Base-by-base conservation (phyloP, 257 asterid genomes). In the Nicotiana obtusifolia region DNA sequence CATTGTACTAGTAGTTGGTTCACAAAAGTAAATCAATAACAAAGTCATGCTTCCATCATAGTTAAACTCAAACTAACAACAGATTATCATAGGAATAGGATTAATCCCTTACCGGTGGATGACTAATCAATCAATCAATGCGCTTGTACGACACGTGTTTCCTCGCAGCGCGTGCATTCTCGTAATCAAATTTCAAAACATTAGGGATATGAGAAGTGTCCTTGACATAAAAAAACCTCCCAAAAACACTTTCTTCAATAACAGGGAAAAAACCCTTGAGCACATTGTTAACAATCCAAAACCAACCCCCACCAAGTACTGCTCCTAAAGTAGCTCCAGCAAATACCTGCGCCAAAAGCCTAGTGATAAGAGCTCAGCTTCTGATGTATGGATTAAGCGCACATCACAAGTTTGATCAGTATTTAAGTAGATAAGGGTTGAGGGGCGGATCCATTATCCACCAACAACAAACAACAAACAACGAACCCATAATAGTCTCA, bases 131-230 rank as follows among this genome's bases (percentile, higher is more conserved):
- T 91, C 88, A 94, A 14, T 91, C 94, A 7, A 84, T 76, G 3
- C 97, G 90, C 90, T 87, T 94, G 90, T 94, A 92, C 4, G 98
- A 91, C 22, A 83, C 92, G 41, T 91, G 93, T 79, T 89, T 91
- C 88, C 97, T 90, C 0, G 97, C 95, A 0, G 95, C 91, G 80
- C 94, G 89, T 0, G 97, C 90, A 78, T 94, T 94, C 62, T 93
- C 97, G 13, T 91, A 94, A 90, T 94, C 98, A 79, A 94, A 94
- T 81, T 87, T 92, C 93, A 93, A 76, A 67, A 91, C 95, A 85
- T 91, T 91, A 14, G 98, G 91, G 35, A 94, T 88, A 82, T 94
- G 97, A 22, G 97, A 91, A 37, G 98, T 94, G 65, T 94, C 98
- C 88, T 94, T 94, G 7, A 91, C 86, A 77, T 90, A 94, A 24